Percentiles rank a stretch among this genome's conserved stretches.
Evolutionary conservation across 495 filamentous ascomycete species (phyloP).

Genomic region (Astrocystis sublimbata): DNA sequence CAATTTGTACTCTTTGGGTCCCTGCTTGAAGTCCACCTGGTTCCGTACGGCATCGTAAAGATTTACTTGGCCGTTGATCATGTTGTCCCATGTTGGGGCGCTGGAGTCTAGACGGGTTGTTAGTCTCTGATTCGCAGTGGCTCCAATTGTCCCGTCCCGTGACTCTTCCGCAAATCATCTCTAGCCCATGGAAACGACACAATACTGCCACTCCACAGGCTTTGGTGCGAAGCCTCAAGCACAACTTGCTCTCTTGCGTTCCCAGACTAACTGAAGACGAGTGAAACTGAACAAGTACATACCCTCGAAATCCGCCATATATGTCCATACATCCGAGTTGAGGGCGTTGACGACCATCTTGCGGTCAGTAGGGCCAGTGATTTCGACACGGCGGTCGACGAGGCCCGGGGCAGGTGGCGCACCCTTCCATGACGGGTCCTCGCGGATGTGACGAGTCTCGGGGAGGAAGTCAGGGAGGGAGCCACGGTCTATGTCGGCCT

Average conservation of each 20-base stretch:
- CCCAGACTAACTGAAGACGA: neutral
- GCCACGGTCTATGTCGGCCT: constrained; percentile 93
- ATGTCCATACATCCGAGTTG: constrained; percentile 97
- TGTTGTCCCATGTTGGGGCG: constrained; percentile 98
- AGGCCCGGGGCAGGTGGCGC: constrained; percentile 91
- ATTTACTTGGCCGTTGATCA: constrained; percentile 98
- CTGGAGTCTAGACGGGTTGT: constrained; percentile 69
- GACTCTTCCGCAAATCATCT: neutral
- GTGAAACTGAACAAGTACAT: constrained; percentile 22
- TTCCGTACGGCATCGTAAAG: constrained; percentile 94
- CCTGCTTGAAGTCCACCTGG: constrained; percentile 95
- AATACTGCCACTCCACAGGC: neutral
- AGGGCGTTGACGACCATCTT: constrained; percentile 99
- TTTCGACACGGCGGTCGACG: constrained; percentile 95
- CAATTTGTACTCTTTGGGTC: constrained; percentile 94
- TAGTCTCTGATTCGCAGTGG: constrained; percentile 15
- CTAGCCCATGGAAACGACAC: neutral
- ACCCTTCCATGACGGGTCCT: constrained; percentile 91
- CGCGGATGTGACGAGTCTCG: constrained; percentile 94
- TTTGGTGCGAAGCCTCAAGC: neutral
- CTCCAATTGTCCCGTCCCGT: no score
- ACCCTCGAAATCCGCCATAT: constrained; percentile 99
- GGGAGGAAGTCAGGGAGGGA: constrained; percentile 91
- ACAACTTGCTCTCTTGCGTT: neutral
- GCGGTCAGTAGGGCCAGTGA: constrained; percentile 94